These are phyloP conservation scores for Sanguinoderma infundibulare DNA, from an alignment of 1,284 basidiomycete species.

Conservation along the genomic window DNA sequence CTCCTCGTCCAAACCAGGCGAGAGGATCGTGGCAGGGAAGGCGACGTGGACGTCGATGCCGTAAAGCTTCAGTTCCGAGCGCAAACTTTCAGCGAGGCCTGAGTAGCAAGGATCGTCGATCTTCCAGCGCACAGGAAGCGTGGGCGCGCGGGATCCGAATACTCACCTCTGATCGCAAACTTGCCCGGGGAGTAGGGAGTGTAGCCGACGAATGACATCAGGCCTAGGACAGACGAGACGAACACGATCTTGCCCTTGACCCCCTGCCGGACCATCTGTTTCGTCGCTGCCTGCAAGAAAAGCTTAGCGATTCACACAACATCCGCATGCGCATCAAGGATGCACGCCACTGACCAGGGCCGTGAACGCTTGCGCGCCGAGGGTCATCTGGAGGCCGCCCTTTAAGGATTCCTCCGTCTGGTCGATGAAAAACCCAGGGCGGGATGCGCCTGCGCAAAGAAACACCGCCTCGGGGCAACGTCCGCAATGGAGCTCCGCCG, in stretches of 20 bases:
- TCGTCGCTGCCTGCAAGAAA: conserved; percentile 63
- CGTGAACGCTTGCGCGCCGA: conserved; percentile 80
- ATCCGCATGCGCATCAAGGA: neutral
- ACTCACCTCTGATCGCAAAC: conserved; percentile 82
- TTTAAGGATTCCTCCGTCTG: conserved; percentile 62
- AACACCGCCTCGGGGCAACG: conserved; percentile 75
- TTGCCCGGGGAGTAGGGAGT: conserved; percentile 81
- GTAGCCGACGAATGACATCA: conserved; percentile 86
- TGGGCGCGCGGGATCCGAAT: neutral
- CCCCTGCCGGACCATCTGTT: conserved; percentile 68
- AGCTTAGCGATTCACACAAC: neutral
- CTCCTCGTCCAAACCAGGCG: conserved; percentile 83
- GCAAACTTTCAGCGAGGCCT: conserved; percentile 89
- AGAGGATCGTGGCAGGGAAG: conserved; percentile 87
- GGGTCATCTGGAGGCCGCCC: conserved; percentile 62
- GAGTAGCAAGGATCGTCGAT: neutral
- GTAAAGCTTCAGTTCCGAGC: conserved; percentile 83
- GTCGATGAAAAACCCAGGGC: conserved; percentile 78
- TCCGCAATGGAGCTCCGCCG: conserved; percentile 55
- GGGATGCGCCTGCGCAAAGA: conserved; percentile 75
- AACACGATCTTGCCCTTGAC: conserved; percentile 80
- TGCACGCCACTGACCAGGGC: conserved; percentile 56
- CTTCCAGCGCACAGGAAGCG: neutral
- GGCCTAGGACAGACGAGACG: conserved; percentile 79
- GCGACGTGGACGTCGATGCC: conserved; percentile 85